These are phyloP conservation scores for Neurospora tetraspora DNA, from an alignment of 495 filamentous ascomycete genomes.

Conservation along the genomic window DNA sequence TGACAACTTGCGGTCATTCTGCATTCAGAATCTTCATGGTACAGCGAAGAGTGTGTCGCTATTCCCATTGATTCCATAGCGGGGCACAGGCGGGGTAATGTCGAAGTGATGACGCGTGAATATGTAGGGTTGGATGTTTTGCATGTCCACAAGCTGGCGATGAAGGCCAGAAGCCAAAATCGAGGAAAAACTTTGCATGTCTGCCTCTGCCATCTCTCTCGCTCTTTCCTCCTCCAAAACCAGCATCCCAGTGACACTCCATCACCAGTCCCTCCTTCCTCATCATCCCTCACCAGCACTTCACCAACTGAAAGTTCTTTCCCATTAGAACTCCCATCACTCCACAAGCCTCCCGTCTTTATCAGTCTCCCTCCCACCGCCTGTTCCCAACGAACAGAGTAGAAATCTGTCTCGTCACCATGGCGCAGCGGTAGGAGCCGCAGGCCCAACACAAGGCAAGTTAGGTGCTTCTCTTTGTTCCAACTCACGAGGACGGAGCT, in stretches of 20 bases:
- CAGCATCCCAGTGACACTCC: neutral
- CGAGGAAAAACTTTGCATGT: neutral
- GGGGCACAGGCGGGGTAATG: too few relatives aligned
- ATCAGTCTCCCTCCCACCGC: neutral
- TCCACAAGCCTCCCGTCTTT: neutral
- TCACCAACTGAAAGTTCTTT: neutral
- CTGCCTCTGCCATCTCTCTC: neutral
- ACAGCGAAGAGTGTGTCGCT: neutral
- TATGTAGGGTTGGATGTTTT: neutral
- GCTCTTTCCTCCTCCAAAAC: neutral
- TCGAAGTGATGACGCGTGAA: neutral
- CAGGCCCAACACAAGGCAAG: neutral
- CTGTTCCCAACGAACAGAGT: neutral
- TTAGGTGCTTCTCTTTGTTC: too few relatives aligned
- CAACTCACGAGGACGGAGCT: neutral
- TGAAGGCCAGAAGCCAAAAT: neutral
- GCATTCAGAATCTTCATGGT: neutral
- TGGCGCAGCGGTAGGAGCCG: neutral
- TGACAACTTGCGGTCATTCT: neutral
- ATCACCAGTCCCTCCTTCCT: neutral
- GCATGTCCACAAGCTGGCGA: neutral
- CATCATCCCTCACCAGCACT: neutral
- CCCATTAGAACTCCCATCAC: neutral
- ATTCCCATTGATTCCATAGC: too few relatives aligned
- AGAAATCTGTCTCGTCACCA: neutral